A percentile compares a stretch with the other conserved stretches of the same genome.
Evolutionary conservation across 331 rosid species (phyloP).

Genomic region (Quercus lobata): DNA sequence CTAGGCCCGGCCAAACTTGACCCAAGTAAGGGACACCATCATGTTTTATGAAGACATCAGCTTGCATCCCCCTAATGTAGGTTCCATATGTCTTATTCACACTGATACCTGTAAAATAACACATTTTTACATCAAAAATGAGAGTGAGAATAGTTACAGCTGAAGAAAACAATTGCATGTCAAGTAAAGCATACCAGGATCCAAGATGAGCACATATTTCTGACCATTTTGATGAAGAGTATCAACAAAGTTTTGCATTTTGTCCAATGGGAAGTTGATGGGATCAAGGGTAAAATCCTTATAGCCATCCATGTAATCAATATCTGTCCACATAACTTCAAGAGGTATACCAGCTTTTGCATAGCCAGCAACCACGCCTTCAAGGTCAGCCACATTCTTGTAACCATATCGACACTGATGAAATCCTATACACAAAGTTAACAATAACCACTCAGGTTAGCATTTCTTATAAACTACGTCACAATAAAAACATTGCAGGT

Average conservation of each 20-base stretch:
- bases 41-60: conserved; percentile 61
- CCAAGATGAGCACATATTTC: conserved; percentile 73
- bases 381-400: conserved; percentile 56
- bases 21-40: conserved; percentile 61
- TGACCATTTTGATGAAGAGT: conserved; percentile 66
- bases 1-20: conserved; percentile 78
- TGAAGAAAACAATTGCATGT: neutral
- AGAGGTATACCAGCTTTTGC: conserved; percentile 72
- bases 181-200: conserved; percentile 48
- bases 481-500: neutral
- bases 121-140: neutral
- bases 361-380: conserved; percentile 66
- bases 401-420: conserved; percentile 83
- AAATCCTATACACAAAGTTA: conserved; percentile 45
- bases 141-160: neutral
- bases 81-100: conserved; percentile 53
- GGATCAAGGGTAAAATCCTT: conserved; percentile 94
- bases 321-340: conserved; percentile 27
- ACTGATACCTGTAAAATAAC: conserved; percentile 49
- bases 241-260: conserved; percentile 56
- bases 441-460: too few species aligned
- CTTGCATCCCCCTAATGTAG: conserved; percentile 54
- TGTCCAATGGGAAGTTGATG: conserved; percentile 58
- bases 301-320: conserved; percentile 87
- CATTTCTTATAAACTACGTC: neutral